A percentile compares a stretch with the other conserved stretches of the same genome.
Evolutionary conservation across 306 rosid species (phyloP).

Genomic region (Cotoneaster glaucophyllus): DNA sequence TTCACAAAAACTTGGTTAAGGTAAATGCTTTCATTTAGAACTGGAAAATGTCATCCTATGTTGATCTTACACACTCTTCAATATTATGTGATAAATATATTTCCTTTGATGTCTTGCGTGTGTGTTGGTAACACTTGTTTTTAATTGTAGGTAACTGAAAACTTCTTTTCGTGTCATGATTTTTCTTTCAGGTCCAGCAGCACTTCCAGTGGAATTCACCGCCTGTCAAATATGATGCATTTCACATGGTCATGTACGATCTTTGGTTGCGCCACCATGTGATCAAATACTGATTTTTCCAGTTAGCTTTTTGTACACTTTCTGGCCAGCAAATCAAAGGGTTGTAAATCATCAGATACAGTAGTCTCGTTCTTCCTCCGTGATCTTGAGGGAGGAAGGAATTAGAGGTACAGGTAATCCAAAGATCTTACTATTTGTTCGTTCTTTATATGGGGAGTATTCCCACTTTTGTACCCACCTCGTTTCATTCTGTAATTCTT

Average conservation of each 20-base stretch:
- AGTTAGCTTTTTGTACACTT: constrained; percentile 29
- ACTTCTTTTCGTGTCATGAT: constrained; percentile 15
- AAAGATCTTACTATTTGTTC: not conserved
- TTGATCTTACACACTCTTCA: not conserved
- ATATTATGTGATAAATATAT: not conserved
- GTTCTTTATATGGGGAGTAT: constrained; percentile 1
- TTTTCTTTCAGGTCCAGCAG: constrained; percentile 64
- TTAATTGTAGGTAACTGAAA: not conserved
- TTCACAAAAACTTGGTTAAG: constrained; percentile 71
- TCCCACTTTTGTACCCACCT: constrained; percentile 8
- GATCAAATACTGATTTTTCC: constrained; percentile 52
- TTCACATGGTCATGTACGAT: constrained; percentile 94
- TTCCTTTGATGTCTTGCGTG: not conserved
- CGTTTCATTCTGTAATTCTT: not conserved
- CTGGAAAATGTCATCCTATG: not conserved
- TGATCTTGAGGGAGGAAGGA: not conserved
- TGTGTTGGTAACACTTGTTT: not conserved
- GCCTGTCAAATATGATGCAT: constrained; percentile 67
- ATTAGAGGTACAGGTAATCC: constrained; percentile 7
- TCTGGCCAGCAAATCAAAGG: constrained; percentile 34
- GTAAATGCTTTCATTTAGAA: constrained; percentile 29
- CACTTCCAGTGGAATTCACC: constrained; percentile 97
- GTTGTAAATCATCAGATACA: constrained; percentile 31
- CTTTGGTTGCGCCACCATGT: constrained; percentile 90
- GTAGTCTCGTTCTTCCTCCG: constrained; percentile 2